Base-by-base conservation (phyloP, 2,329 filamentous ascomycete genomes). In the Phyllosticta capitalensis region DNA sequence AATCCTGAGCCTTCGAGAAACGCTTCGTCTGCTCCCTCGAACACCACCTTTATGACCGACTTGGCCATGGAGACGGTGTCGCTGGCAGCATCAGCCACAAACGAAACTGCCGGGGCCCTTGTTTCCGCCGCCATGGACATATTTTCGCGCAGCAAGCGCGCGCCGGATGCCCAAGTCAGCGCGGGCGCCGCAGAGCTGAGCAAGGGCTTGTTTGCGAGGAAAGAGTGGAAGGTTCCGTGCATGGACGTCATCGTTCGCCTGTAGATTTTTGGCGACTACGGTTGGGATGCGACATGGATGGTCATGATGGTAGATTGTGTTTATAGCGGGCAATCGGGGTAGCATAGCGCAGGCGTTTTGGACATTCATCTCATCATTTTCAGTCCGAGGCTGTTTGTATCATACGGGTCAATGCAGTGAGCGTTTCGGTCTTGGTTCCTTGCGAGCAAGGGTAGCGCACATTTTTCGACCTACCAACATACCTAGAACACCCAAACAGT, bases 191-290 rank as follows among this genome's bases (percentile, higher is more conserved):
- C 33, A 1, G 55, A 58, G 4, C 58, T 51, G 38, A 52, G 59
- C 7, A 82, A 91, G 66, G 91, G 85, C 67, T 74, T 95, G 55
- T 74, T 96, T 55, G 92, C 91, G 3, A 84, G 84, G 73, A 84
- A 88, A 67, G 92, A 96, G 72, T 95, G 92, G 89, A 83, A 88
- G 66, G 83, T 99, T 64, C 90, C 92, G 60, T 96, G 92, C 72
- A 81, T 99, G 74, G 91, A 96, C 73, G 83, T 97, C 28, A 86
- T 92, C 67, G 84, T 97, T 57, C 80, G 89, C 63, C 76, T 96
- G 64, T 94, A 49, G 38, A 26, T 17, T 54, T 17, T 30, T 30
- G 12, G 24, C 24, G 3, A 26, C 24, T 7, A 21, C 22, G 53
- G 22, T 54, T 50, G 30, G 24, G 9, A 10, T 19, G 33, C 22